These are phyloP conservation scores for Serendipita sp. DNA, from an alignment of 1,284 basidiomycete species.

Conservation along the genomic window DNA sequence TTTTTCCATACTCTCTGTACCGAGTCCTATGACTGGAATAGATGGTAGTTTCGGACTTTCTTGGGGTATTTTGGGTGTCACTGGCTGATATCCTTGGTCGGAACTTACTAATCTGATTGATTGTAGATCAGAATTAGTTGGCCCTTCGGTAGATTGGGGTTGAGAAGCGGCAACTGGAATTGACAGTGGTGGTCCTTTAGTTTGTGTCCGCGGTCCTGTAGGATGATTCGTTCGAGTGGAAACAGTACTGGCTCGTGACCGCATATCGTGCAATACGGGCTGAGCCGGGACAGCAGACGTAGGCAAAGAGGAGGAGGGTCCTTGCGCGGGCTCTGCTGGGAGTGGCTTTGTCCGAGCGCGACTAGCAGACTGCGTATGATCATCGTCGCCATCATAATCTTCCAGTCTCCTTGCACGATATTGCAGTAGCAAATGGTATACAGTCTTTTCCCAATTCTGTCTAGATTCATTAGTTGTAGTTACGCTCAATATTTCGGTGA, in stretches of 20 bases:
- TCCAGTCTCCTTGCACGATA: conserved; percentile 62
- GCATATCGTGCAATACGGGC: too few species aligned
- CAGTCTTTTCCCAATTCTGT: conserved; percentile 84
- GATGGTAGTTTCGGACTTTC: conserved; percentile 9
- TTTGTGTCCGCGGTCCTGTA: too few species aligned
- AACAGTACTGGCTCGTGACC: neutral
- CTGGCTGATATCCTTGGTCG: neutral
- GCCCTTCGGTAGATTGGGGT: neutral
- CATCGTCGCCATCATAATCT: conserved; percentile 49
- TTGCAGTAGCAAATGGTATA: conserved; percentile 72
- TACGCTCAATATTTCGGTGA: neutral
- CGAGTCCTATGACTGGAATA: conserved; percentile 31
- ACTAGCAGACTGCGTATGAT: conserved; percentile 15
- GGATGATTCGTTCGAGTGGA: neutral
- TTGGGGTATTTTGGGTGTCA: neutral
- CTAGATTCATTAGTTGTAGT: conserved; percentile 26
- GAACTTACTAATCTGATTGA: neutral
- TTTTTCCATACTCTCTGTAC: conserved; percentile 56
- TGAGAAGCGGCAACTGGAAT: neutral
- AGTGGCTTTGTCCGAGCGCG: neutral
- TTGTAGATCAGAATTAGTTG: too few species aligned
- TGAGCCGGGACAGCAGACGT: too few species aligned
- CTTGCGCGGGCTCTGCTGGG: neutral
- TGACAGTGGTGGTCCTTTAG: neutral
- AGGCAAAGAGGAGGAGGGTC: neutral